phyloP scores from a whole-genome alignment of 345 rosid species.

The Clarkia xantiana region DNA sequence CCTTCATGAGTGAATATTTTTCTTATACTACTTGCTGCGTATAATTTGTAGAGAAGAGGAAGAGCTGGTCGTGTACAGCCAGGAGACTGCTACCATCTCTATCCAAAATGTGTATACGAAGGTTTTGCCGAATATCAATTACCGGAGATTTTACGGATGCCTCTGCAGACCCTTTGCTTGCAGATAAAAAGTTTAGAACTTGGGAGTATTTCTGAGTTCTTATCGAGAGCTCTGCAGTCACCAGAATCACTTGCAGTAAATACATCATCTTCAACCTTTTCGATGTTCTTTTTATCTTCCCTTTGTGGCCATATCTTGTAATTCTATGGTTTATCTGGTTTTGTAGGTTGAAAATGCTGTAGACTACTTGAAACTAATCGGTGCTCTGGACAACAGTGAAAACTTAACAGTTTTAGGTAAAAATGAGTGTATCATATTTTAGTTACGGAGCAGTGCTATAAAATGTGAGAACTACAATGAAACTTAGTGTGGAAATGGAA shows the following conservation, averaged over 20 bases:
- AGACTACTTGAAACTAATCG: conserved; percentile 72
- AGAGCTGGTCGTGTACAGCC: conserved; percentile 93
- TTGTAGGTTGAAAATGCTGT: conserved; percentile 81
- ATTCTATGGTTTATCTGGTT: background rate
- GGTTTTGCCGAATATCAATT: conserved; percentile 81
- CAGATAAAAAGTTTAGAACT: conserved; percentile 80
- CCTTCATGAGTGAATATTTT: background rate
- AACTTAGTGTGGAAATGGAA: too few relatives aligned
- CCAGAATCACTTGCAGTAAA: conserved; percentile 79
- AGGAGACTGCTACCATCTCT: conserved; percentile 89
- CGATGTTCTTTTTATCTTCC: background rate
- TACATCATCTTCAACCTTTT: background rate
- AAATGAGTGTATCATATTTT: background rate
- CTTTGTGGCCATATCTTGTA: background rate
- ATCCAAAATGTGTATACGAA: conserved; percentile 73
- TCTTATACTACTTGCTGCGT: background rate
- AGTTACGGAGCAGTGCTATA: too few relatives aligned
- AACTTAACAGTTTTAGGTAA: conserved; percentile 64
- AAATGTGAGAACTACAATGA: too few relatives aligned
- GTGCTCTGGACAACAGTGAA: conserved; percentile 74
- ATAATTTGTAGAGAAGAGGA: conserved; percentile 59
- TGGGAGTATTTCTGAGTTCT: conserved; percentile 74
- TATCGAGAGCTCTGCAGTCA: conserved; percentile 79
- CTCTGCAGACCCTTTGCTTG: conserved; percentile 80
- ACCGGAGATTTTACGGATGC: conserved; percentile 91